Base-by-base conservation (phyloP, 1,139 yeast genomes). In the Candida albicans region DNA sequence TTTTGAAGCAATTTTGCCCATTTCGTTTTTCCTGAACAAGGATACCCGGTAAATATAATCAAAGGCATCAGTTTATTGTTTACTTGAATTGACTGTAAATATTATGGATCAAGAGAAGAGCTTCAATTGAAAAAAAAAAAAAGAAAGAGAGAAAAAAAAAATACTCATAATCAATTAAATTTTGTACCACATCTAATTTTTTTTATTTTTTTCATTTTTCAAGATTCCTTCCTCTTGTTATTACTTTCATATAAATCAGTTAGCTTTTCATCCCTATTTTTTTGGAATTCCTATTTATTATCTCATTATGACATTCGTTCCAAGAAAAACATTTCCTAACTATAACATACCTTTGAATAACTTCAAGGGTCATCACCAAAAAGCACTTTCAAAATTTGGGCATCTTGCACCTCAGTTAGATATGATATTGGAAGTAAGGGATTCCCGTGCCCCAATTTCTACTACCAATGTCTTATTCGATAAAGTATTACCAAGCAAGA, bases 341-440 rank as follows among this genome's bases (percentile, higher is more conserved):
- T 87, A 84, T 58, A 80, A 81, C 44, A 77, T 90, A 12, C 75
- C 83, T 0, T 64, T 84, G 30, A 81, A 96, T 4, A 91, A 87
- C 62, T 89, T 90, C 66, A 89, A 89, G 55, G 97, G 97, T 11
- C 97, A 91, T 59, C 98, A 93, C 58, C 81, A 82, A 50, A 84
- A 82, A 48, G 96, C 97, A 0, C 68, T 93, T 31, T 78, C 82
- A 38, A 77, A 73, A 51, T 80, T 91, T 65, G 77, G 83, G 10
- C 82, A 80, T 44, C 64, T 89, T 32, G 82, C 93, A 2, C 90
- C 95, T 0, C 93, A 87, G 52, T 75, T 90, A 28, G 96, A 93
- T 58, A 62, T 89, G 39, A 79, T 93, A 1, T 64, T 93, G 4
- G 99, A 93, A 57, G 77, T 93, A 2, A 67, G 98, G 56, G 99